A percentile compares a stretch with the other conserved stretches of the same genome.
Evolutionary conservation across 2,329 filamentous ascomycete genomes (phyloP).

Genomic region (Truncatella angustata): DNA sequence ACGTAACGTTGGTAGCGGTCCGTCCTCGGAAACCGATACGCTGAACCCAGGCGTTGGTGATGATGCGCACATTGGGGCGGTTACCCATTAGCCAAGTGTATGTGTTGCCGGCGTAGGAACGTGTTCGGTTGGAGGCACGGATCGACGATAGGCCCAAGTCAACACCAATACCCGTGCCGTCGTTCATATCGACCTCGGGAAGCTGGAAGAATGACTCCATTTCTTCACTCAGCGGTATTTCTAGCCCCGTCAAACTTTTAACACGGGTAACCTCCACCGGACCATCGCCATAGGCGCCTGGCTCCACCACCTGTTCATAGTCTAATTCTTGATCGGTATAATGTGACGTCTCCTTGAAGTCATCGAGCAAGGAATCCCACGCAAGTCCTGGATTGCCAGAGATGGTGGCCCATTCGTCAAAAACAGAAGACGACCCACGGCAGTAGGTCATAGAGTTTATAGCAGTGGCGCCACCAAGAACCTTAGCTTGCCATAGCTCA

Average conservation of each 20-base stretch:
- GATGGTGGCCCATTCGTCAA: constrained; percentile 18
- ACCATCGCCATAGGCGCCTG: background rate
- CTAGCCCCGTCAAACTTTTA: background rate
- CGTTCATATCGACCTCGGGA: background rate
- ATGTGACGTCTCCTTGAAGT: background rate
- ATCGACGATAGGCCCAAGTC: background rate
- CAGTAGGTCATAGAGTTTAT: constrained; percentile 19
- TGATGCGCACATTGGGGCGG: background rate
- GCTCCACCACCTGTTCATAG: background rate
- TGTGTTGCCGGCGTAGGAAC: background rate
- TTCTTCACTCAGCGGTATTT: background rate
- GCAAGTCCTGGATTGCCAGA: constrained; percentile 14
- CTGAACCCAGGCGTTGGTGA: background rate
- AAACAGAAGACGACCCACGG: constrained; percentile 17
- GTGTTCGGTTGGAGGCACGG: background rate
- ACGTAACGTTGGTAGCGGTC: background rate
- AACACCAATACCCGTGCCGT: background rate
- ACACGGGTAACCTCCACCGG: background rate
- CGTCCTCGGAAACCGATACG: background rate
- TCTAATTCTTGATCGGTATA: background rate
- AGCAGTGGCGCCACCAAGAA: constrained; percentile 16
- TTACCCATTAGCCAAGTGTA: background rate
- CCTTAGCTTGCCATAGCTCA: constrained; percentile 12
- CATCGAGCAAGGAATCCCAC: constrained; percentile 15
- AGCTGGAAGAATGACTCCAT: background rate